Conservation (phyloP, 1,284 basidiomycete genomes). For the Naganishia sp. region DNA sequence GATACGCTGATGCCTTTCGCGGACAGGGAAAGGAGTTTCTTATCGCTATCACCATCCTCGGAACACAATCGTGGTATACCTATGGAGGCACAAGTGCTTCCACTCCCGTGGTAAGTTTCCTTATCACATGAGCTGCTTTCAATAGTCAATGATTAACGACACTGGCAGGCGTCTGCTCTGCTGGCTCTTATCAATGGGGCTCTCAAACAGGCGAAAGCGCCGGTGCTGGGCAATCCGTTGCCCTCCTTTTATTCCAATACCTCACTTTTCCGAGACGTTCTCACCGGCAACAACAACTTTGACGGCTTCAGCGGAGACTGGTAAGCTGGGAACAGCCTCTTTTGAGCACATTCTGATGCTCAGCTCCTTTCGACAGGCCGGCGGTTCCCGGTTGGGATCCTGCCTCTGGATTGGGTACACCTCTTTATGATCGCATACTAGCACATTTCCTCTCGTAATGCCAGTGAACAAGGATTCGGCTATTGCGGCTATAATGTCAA, state of each 20-base stretch:
- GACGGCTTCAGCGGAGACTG: constrained; percentile 22
- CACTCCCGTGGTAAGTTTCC: constrained; percentile 6
- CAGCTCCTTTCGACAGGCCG: constrained; percentile 1
- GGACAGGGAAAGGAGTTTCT: constrained; percentile 18
- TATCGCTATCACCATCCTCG: constrained; percentile 16
- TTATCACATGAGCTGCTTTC: too few species aligned
- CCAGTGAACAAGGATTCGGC: too few species aligned
- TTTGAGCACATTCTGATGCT: neutral
- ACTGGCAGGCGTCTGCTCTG: neutral
- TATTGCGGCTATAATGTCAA: too few species aligned
- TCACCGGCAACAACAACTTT: constrained; percentile 15
- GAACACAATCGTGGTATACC: constrained; percentile 3
- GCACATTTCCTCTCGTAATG: constrained; percentile 5
- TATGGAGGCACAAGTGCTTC: constrained; percentile 24
- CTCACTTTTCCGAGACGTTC: constrained; percentile 14
- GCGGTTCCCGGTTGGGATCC: constrained; percentile 18
- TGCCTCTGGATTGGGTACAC: constrained; percentile 18
- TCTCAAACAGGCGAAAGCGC: constrained; percentile 4
- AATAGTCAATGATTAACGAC: neutral
- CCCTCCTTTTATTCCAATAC: constrained; percentile 17
- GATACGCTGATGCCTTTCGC: neutral
- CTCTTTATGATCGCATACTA: constrained; percentile 19
- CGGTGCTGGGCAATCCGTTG: constrained; percentile 7
- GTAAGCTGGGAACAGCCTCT: neutral
- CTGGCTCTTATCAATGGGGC: constrained; percentile 16